Evolutionary conservation across 2,329 filamentous ascomycete species (phyloP).

Genomic region (Akanthomyces muscarius): DNA sequence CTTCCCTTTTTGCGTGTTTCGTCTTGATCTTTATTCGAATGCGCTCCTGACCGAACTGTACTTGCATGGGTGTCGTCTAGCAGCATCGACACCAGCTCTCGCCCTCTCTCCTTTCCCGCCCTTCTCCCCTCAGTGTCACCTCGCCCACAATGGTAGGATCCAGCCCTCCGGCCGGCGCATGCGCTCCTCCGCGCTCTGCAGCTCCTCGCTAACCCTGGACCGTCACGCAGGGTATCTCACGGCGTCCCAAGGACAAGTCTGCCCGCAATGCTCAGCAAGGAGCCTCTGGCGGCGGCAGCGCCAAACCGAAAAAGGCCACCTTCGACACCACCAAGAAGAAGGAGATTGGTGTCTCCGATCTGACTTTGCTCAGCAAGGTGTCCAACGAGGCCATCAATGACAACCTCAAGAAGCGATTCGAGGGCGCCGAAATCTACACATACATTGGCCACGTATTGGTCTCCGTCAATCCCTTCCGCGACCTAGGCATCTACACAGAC

Average conservation of each 20-base stretch:
- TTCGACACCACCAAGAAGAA: slow-evolving; percentile 98
- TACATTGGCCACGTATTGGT: slow-evolving; percentile 99
- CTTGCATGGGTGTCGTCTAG: slow-evolving; percentile 8
- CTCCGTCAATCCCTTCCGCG: slow-evolving; percentile 96
- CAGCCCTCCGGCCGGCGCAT: slow-evolving; percentile 2
- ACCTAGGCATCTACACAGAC: slow-evolving; percentile 97
- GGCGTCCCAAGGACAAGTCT: slow-evolving; percentile 39
- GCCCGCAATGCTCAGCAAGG: slow-evolving; percentile 37
- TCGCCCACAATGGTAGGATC: slow-evolving; percentile 16
- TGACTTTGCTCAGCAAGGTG: slow-evolving; percentile 96
- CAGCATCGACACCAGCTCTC: neutral
- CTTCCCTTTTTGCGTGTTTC: neutral
- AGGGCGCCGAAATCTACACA: slow-evolving; percentile 97
- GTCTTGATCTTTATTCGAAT: neutral
- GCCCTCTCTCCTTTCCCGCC: neutral
- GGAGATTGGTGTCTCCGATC: slow-evolving; percentile 96
- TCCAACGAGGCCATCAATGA: slow-evolving; percentile 99
- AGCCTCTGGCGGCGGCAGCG: slow-evolving; percentile 36
- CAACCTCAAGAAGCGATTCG: slow-evolving; percentile 96
- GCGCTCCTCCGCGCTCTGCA: neutral
- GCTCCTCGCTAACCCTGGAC: neutral
- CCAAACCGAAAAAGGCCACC: slow-evolving; percentile 88
- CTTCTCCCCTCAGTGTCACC: slow-evolving; percentile 10
- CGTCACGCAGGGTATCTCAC: slow-evolving; percentile 34
- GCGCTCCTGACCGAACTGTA: neutral